Conservation (phyloP, 2,329 filamentous ascomycete genomes). For the Sarocladium strictum region DNA sequence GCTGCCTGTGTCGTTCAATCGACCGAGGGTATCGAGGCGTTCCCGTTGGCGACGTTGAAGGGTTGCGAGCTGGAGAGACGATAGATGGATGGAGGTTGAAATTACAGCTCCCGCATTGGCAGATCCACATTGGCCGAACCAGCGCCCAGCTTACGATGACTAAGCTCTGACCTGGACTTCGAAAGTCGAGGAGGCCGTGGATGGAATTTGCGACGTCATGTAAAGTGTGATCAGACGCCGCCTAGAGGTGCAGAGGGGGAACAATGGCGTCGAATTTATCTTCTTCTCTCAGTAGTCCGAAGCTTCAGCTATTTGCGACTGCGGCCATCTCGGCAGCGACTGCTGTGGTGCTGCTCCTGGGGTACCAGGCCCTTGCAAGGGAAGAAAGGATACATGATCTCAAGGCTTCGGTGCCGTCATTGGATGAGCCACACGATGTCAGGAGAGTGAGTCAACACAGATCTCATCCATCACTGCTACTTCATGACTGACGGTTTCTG, state of each 20-base stretch:
- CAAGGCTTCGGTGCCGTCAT: constrained; percentile 52
- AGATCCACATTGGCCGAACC: too few species aligned
- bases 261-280: constrained; percentile 39
- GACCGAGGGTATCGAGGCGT: too few species aligned
- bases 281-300: constrained; percentile 29
- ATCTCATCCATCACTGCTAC: not conserved
- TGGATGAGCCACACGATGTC: constrained; percentile 10
- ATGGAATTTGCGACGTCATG: not conserved
- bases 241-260: constrained; percentile 5
- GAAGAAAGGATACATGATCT: constrained; percentile 48
- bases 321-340: constrained; percentile 60
- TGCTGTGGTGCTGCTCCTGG: constrained; percentile 54
- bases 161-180: constrained; percentile 10
- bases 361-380: constrained; percentile 54
- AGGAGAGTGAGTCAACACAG: constrained; percentile 9
- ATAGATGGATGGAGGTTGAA: too few species aligned
- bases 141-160: constrained; percentile 9
- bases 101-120: not conserved
- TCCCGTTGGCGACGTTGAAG: too few species aligned
- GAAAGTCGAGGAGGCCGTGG: not conserved
- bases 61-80: too few species aligned
- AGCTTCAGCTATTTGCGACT: constrained; percentile 62
- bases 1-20: too few species aligned
- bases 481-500: constrained; percentile 16
- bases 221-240: not conserved